Evolutionary conservation across 257 asterid species (phyloP).

Genomic region (Fraxinus quadrangulata): DNA sequence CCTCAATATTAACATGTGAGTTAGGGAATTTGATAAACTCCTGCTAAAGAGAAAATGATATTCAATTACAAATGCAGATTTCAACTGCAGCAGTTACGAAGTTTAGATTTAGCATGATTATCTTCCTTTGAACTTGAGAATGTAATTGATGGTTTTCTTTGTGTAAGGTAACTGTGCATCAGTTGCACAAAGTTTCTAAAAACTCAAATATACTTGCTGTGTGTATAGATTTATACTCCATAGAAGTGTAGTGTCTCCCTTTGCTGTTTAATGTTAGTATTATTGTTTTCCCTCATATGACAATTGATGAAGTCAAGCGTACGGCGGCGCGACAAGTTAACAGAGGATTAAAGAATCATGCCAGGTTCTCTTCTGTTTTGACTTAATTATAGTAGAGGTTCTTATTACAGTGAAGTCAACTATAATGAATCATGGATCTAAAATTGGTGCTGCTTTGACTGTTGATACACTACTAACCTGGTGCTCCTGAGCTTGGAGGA

Average conservation of each 20-base stretch:
- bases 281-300: conserved; percentile 54
- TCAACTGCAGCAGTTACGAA: conserved; percentile 13
- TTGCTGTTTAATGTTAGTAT: no score
- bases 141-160: no score
- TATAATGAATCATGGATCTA: conserved; percentile 5
- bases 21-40: not conserved
- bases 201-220: no score
- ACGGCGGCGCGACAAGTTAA: conserved; percentile 86
- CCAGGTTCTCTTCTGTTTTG: conserved; percentile 59
- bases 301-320: conserved; percentile 92
- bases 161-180: no score
- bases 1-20: not conserved
- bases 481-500: conserved; percentile 6
- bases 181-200: no score
- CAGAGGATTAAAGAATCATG: conserved; percentile 74
- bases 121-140: no score
- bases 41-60: not conserved
- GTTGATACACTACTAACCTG: conserved; percentile 21
- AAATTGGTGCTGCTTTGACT: conserved; percentile 18
- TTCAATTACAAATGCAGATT: not conserved
- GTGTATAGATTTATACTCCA: no score
- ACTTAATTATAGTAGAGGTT: not conserved
- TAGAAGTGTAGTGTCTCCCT: no score
- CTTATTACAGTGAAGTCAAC: conserved; percentile 13
- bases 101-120: no score